These are phyloP conservation scores for Yamadazyma phyllophila DNA, from an alignment of 805 yeast species.

Conservation along the genomic window DNA sequence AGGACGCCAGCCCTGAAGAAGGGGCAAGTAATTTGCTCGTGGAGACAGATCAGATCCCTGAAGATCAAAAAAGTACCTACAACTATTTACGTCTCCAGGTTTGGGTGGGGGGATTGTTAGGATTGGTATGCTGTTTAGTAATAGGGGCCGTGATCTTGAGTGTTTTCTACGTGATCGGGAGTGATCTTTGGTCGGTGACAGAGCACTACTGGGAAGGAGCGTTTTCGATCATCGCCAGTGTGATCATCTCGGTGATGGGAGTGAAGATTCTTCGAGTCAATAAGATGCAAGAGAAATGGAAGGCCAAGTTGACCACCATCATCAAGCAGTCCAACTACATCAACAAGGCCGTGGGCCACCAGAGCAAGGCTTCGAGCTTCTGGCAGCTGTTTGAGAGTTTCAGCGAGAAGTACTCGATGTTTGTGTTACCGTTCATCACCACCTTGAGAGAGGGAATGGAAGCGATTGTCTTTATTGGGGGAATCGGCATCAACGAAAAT, in stretches of 20 bases:
- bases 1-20: neutral
- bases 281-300: conserved; percentile 47
- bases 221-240: conserved; percentile 43
- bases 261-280: conserved; percentile 42
- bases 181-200: conserved; percentile 43
- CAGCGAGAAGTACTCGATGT: conserved; percentile 27
- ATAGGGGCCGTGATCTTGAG: conserved; percentile 39
- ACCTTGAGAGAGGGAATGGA: conserved; percentile 87
- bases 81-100: conserved; percentile 35
- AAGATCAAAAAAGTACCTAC: conserved; percentile 7
- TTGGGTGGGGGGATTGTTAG: conserved; percentile 45
- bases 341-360: conserved; percentile 14
- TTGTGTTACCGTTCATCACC: conserved; percentile 76
- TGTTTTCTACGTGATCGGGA: conserved; percentile 41
- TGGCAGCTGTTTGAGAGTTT: conserved; percentile 7
- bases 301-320: conserved; percentile 31
- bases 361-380: conserved; percentile 1
- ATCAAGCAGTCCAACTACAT: conserved; percentile 24
- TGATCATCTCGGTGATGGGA: conserved; percentile 48
- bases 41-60: neutral
- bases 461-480: conserved; percentile 90
- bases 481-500: conserved; percentile 51
- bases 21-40: neutral
- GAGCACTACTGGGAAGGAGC: conserved; percentile 51
- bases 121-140: conserved; percentile 37